phyloP scores from a whole-genome alignment of 2,329 filamentous ascomycete species.

The Ceratocystiopsis minuta region DNA sequence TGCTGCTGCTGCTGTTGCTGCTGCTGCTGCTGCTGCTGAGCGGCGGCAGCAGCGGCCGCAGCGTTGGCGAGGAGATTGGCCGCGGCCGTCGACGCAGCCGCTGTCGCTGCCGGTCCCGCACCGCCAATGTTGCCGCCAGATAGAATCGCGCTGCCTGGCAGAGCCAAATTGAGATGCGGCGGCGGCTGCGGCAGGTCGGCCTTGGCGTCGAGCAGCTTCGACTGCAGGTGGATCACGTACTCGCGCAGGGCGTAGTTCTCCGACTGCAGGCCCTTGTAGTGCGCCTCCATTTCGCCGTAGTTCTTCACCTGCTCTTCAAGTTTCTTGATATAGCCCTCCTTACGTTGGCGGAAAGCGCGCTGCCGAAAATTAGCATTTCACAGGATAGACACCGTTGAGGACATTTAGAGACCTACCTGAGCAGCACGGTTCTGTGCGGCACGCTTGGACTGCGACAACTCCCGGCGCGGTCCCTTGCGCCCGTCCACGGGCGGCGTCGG shows the following conservation, averaged over 20 bases:
- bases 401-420: conserved; percentile 47
- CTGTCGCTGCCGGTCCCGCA: background rate
- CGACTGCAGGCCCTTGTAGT: conserved; percentile 61
- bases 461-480: conserved; percentile 69
- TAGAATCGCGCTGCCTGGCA: background rate
- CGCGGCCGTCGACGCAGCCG: conserved; percentile 1
- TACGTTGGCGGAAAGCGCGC: conserved; percentile 93
- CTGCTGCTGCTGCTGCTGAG: conserved; percentile 1
- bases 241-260: conserved; percentile 86
- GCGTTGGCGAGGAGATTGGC: conserved; percentile 5
- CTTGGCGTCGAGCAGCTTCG: conserved; percentile 64
- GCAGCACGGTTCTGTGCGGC: conserved; percentile 93
- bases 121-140: background rate
- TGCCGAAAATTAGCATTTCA: conserved; percentile 19
- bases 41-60: background rate
- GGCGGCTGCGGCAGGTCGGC: conserved; percentile 75
- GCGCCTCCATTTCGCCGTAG: conserved; percentile 54
- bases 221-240: conserved; percentile 82
- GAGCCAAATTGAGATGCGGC: conserved; percentile 52
- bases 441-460: conserved; percentile 87
- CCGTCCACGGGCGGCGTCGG: conserved; percentile 22
- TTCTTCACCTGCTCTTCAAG: conserved; percentile 86
- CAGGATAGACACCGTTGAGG: background rate
- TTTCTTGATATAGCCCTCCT: conserved; percentile 96
- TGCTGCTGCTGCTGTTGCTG: background rate